These are phyloP conservation scores for Lecanicillium sp. DNA, from an alignment of 2,329 filamentous ascomycete genomes.

Conservation along the genomic window DNA sequence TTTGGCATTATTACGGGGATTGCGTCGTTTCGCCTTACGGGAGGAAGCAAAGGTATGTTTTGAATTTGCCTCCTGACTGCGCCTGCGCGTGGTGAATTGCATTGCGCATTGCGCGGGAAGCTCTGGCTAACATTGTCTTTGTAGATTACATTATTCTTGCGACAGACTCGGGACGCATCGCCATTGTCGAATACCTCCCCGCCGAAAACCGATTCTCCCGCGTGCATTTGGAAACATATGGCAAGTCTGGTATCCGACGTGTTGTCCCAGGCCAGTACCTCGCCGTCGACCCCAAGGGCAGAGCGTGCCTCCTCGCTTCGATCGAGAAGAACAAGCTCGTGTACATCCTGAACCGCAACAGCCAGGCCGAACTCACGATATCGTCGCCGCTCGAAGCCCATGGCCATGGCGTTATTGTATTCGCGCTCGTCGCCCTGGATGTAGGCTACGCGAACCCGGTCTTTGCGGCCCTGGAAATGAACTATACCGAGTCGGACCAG, in stretches of 20 bases:
- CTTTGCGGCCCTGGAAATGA: slow-evolving; percentile 89
- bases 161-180: slow-evolving; percentile 91
- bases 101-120: too few species aligned
- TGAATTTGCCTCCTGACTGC: slow-evolving; percentile 25
- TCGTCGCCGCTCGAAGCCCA: slow-evolving; percentile 96
- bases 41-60: slow-evolving; percentile 88
- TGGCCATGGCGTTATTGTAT: slow-evolving; percentile 83
- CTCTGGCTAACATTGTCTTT: slow-evolving; percentile 21
- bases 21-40: slow-evolving; percentile 83
- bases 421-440: slow-evolving; percentile 80
- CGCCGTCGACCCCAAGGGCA: slow-evolving; percentile 88
- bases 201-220: slow-evolving; percentile 81
- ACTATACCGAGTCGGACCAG: slow-evolving; percentile 86
- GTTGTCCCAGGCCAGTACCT: slow-evolving; percentile 95
- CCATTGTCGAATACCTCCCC: slow-evolving; percentile 85
- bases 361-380: slow-evolving; percentile 90
- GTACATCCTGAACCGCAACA: slow-evolving; percentile 93
- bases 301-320: slow-evolving; percentile 89
- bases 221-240: slow-evolving; percentile 93
- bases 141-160: slow-evolving; percentile 93
- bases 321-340: slow-evolving; percentile 99
- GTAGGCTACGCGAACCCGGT: slow-evolving; percentile 96
- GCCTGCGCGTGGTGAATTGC: too few species aligned
- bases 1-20: slow-evolving; percentile 93
- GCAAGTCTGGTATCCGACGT: slow-evolving; percentile 89